phyloP scores from a whole-genome alignment of 179 eudicot genomes.

The Corrigiola litoralis region DNA sequence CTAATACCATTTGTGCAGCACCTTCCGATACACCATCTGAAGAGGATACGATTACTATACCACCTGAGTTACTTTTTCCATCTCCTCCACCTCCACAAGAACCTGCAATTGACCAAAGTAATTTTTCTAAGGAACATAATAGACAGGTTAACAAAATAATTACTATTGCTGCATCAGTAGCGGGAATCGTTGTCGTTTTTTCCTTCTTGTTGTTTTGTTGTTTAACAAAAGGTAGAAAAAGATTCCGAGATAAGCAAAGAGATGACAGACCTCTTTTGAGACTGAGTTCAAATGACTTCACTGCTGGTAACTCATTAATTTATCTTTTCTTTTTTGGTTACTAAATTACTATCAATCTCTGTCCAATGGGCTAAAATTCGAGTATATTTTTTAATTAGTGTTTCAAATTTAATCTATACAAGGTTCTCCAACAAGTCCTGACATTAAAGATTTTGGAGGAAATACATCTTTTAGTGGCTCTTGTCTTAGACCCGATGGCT shows the following conservation, averaged over 20 bases:
- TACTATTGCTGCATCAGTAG: slow-evolving; percentile 27
- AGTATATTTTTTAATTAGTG: neutral
- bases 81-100: slow-evolving; percentile 18
- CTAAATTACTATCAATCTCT: neutral
- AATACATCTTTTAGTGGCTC: neutral
- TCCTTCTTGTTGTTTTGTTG: slow-evolving; percentile 37
- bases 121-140: neutral
- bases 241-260: slow-evolving; percentile 27
- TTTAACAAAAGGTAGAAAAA: slow-evolving; percentile 18
- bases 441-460: slow-evolving; percentile 18
- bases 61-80: slow-evolving; percentile 15
- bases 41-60: slow-evolving; percentile 20
- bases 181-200: slow-evolving; percentile 34
- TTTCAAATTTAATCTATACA: slow-evolving; percentile 6
- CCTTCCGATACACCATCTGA: slow-evolving; percentile 20
- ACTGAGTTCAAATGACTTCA: slow-evolving; percentile 20
- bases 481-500: slow-evolving; percentile 1
- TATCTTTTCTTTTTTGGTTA: neutral
- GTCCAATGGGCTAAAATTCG: neutral
- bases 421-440: slow-evolving; percentile 39
- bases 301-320: slow-evolving; percentile 25
- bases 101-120: neutral
- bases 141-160: slow-evolving; percentile 2
- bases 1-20: slow-evolving; percentile 1
- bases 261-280: slow-evolving; percentile 48